These are phyloP conservation scores for Arachis stenosperma DNA, from an alignment of 306 rosid genomes.

Conservation along the genomic window DNA sequence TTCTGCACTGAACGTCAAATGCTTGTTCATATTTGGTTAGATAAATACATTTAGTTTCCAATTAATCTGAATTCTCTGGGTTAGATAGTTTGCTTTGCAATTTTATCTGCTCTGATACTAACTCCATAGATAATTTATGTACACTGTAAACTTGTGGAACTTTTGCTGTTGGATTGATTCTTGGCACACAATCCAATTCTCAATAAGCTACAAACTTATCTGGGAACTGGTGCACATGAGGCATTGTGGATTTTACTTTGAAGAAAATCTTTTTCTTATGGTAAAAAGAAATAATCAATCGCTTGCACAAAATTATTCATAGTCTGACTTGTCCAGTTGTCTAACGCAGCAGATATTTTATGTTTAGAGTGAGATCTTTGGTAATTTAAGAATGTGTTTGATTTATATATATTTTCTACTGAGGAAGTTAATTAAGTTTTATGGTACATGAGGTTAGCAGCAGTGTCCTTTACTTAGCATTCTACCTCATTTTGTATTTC, in stretches of 20 bases:
- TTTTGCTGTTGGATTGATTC: neutral
- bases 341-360: constrained; percentile 1
- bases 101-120: constrained; percentile 12
- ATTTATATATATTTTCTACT: neutral
- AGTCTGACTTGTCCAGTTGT: neutral
- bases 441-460: neutral
- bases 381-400: neutral
- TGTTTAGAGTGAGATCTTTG: constrained; percentile 9
- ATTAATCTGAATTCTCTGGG: constrained; percentile 3
- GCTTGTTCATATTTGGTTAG: constrained; percentile 25
- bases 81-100: constrained; percentile 16
- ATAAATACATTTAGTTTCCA: constrained; percentile 24
- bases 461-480: neutral
- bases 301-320: neutral
- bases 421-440: constrained; percentile 13
- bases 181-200: neutral
- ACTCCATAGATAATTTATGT: neutral
- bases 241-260: neutral
- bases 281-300: constrained; percentile 1
- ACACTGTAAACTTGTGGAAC: neutral
- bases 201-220: constrained; percentile 3
- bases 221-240: neutral
- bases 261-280: constrained; percentile 6
- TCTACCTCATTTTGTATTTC: constrained; percentile 22
- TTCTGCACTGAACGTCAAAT: constrained; percentile 14